Evolutionary conservation across 345 rosid species (phyloP), one percentile per base, ranked within the genome.

Genomic region (Citrus trifoliata): DNA sequence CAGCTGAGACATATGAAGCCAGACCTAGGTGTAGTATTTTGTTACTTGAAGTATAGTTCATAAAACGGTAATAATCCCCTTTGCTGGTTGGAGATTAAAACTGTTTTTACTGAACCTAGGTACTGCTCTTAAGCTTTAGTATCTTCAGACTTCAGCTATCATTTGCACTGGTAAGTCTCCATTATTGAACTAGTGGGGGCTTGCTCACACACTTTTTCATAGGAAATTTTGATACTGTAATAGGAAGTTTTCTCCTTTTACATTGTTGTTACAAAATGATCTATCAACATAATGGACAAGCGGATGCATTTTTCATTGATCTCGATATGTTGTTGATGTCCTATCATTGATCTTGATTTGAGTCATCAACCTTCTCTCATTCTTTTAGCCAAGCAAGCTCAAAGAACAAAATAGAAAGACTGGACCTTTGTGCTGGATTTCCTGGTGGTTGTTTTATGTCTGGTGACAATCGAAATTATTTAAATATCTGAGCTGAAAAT

Each of bases 1-100:
- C 18, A 81, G 27, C 81, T 87, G 78, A 84, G 67, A 42, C 32
- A 25, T n/a, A 24, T 46, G 67, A 33, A 42, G 48, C 79, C 22
- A 40, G 4, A 7, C 21, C 18, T 61, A 19, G 51, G 27, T 67
- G 42, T 68, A n/a, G 40, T 62, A 7, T 76, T 74, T 82, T 74
- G 53, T 67, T 73, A 38, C 55, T 19, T 48, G 24, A 62, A 30
- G 48, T 51, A 53, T 38, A 67, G 67, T 53, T 59, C 67, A 35
- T 53, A 32, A 18, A 35, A 12, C 7, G 51, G 81, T 40, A 59
- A 60, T 16, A 24, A 10, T 33, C 13, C 14, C 22, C 2, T 46
- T 72, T 6, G 37, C 12, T 53, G 76, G 8, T 30, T 33, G 33
- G 63, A 35, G 63, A 22, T 73, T 56, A 56, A 24, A 56, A 56